Evolutionary conservation across 1,139 yeast species (phyloP).

Genomic region (Geotrichum carabidarum): DNA sequence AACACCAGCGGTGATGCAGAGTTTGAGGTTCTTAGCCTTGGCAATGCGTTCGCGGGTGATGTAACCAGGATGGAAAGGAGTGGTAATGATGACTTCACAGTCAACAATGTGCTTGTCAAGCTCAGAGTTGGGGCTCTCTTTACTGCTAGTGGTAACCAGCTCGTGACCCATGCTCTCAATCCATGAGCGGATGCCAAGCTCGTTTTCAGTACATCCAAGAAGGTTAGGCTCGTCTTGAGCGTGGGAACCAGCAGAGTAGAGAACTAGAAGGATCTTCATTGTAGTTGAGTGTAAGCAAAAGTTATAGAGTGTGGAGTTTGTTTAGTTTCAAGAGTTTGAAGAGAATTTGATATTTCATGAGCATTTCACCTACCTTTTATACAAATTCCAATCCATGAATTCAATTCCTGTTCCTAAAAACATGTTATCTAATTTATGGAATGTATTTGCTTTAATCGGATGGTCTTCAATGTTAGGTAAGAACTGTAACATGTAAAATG

Average conservation of each 20-base stretch:
- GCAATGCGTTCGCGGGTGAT: conserved; percentile 60
- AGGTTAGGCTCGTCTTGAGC: conserved; percentile 58
- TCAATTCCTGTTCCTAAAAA: too few relatives aligned
- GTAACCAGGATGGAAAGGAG: conserved; percentile 83
- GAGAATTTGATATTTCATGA: too few relatives aligned
- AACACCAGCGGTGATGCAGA: conserved; percentile 76
- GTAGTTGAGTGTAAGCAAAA: too few relatives aligned
- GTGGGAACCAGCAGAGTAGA: conserved; percentile 41
- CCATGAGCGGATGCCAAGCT: conserved; percentile 63
- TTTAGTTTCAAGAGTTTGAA: too few relatives aligned
- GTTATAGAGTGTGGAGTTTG: too few relatives aligned
- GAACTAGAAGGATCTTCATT: conserved; percentile 32
- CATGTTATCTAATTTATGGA: too few relatives aligned
- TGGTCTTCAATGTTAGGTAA: too few relatives aligned
- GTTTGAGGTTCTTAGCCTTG: conserved; percentile 67
- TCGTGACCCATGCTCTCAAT: conserved; percentile 65
- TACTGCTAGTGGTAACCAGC: conserved; percentile 63
- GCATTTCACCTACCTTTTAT: too few relatives aligned
- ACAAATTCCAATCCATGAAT: too few relatives aligned
- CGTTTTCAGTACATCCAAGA: conserved; percentile 70
- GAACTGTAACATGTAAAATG: too few relatives aligned
- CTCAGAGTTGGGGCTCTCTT: conserved; percentile 58
- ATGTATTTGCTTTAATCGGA: too few relatives aligned
- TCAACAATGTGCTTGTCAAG: conserved; percentile 63
- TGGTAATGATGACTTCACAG: conserved; percentile 72